Base-by-base conservation (phyloP, 257 asterid species). In the Primulina eburnea region DNA sequence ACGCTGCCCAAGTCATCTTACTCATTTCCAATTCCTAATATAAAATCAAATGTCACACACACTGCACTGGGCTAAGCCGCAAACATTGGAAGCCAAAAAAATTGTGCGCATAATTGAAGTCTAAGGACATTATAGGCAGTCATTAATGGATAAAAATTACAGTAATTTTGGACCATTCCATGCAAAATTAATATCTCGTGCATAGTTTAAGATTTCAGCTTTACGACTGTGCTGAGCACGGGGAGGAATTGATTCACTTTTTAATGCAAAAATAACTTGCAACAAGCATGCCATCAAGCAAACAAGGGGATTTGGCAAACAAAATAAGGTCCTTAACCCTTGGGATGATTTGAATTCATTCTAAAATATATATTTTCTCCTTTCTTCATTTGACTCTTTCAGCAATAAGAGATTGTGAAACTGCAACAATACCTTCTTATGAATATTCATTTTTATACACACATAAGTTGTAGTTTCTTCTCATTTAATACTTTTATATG, bases 1-100 rank as follows among this genome's bases (percentile, higher is more conserved):
- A 62, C 26, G 21, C 67, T 34, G 65, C 65, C 16, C 65, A 62
- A 62, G 50, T 35, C 53, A 8, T 62, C 14, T 34, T 5, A 34
- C 53, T 18, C 17, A 43, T 28, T 29, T 26, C 34, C 67, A 34
- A 3, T 33, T 29, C 1, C 7, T 7, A 34, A 62, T n/a, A n/a
- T n/a, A n/a, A n/a, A n/a, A n/a, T n/a, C n/a, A n/a, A n/a, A n/a
- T n/a, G n/a, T n/a, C n/a, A n/a, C n/a, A n/a, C n/a, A 40, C 7
- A 32, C 59, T 28, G 2, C 8, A 60, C 30, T 16, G 28, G 24
- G 43, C 70, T 66, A 50, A 11, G 18, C 29, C 55, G 34, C 40
- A 43, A 43, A 14, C 12, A 14, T 3, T 4, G 52, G 53, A 40
- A 62, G 67, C 67, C 10, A 43, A 28, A 62, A 29, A 62, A 7